These are phyloP conservation scores for Penicillium sp. DNA, from an alignment of 2,329 filamentous ascomycete species.

Conservation along the genomic window DNA sequence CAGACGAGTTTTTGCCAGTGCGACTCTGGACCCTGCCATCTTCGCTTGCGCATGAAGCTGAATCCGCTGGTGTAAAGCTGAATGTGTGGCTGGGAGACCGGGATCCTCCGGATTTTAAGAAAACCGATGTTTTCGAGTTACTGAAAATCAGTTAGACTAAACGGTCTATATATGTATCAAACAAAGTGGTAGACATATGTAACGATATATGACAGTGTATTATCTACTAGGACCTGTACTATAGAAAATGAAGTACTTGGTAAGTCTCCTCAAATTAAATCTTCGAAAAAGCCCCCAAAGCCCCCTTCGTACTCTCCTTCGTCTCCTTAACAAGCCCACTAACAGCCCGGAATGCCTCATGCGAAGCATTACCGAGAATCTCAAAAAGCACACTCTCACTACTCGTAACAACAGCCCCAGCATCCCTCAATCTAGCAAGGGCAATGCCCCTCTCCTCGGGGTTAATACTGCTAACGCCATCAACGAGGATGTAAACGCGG, in stretches of 20 bases:
- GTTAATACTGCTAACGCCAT: slow-evolving; percentile 88
- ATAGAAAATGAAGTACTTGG: no score
- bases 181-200: neutral
- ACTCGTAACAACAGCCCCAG: slow-evolving; percentile 75
- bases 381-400: slow-evolving; percentile 92
- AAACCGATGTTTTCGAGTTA: neutral
- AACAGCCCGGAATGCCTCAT: slow-evolving; percentile 67
- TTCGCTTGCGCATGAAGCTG: neutral
- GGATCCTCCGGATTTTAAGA: neutral
- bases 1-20: neutral
- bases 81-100: slow-evolving; percentile 4
- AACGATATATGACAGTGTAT: neutral
- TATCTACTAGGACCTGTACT: neutral
- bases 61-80: slow-evolving; percentile 3
- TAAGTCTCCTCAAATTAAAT: slow-evolving; percentile 36
- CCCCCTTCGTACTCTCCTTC: slow-evolving; percentile 65
- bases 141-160: neutral
- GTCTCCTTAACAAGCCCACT: slow-evolving; percentile 77
- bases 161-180: neutral
- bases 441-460: slow-evolving; percentile 76
- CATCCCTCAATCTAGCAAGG: slow-evolving; percentile 69
- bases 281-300: slow-evolving; percentile 65
- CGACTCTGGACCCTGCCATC: slow-evolving; percentile 1
- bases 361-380: slow-evolving; percentile 75
- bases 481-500: slow-evolving; percentile 80